Conservation (phyloP, 306 rosid genomes). For the apple (Malus domestica) region ASM211411v1 NC_041796.1:21426001-21426500, state of each 20-base stretch:
- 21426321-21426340: slow-evolving; percentile 11
- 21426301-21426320: not conserved
- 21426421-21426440: slow-evolving; percentile 95
- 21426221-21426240: not conserved
- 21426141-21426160: not conserved
- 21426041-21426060: not conserved
- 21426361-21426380: slow-evolving; percentile 25
- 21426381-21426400: slow-evolving; percentile 29
- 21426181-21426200: not conserved
- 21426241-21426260: not conserved
- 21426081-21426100: not conserved
- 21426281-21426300: not conserved
- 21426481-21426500: slow-evolving; percentile 48
- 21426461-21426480: slow-evolving; percentile 92
- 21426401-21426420: slow-evolving; percentile 81
- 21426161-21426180: not conserved
- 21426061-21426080: not conserved
- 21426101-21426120: slow-evolving; percentile 1
- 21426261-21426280: not conserved
- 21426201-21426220: not conserved
- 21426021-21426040: not conserved
- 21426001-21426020: not conserved
- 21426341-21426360: slow-evolving; percentile 21
- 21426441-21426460: slow-evolving; percentile 98
- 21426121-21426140: not conserved